Evolutionary conservation across 2,329 filamentous ascomycete species (phyloP).

Genomic region (Epichloe festucae): DNA sequence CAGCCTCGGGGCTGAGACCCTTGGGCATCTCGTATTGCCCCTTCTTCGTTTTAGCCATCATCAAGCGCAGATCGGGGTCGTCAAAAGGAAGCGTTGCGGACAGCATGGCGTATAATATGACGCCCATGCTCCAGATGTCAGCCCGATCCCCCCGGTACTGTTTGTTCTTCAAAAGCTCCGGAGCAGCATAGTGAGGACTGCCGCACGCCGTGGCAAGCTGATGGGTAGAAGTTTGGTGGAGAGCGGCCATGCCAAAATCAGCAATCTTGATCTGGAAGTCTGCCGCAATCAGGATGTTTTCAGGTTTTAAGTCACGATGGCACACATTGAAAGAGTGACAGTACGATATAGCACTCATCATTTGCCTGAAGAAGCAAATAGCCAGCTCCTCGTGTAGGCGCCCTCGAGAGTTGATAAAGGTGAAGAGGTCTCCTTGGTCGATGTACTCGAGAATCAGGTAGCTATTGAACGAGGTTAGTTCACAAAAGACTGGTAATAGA

Average conservation of each 20-base stretch:
- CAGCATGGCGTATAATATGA: slow-evolving; percentile 80
- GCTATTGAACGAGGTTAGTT: slow-evolving; percentile 31
- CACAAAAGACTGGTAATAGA: not conserved
- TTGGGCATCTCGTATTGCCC: slow-evolving; percentile 49
- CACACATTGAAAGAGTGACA: slow-evolving; percentile 92
- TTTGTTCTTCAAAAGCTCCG: slow-evolving; percentile 68
- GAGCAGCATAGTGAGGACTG: slow-evolving; percentile 92
- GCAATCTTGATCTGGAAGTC: slow-evolving; percentile 78
- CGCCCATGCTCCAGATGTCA: slow-evolving; percentile 90
- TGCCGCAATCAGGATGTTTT: slow-evolving; percentile 81
- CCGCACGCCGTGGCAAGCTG: slow-evolving; percentile 83
- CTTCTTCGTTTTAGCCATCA: slow-evolving; percentile 48
- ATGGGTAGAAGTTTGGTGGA: slow-evolving; percentile 67
- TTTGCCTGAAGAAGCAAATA: slow-evolving; percentile 79
- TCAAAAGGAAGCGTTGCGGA: slow-evolving; percentile 78
- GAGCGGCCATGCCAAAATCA: slow-evolving; percentile 94
- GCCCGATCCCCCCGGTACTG: slow-evolving; percentile 75
- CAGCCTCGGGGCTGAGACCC: slow-evolving; percentile 53
- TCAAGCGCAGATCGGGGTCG: slow-evolving; percentile 45
- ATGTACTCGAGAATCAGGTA: slow-evolving; percentile 93
- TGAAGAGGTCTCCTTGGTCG: slow-evolving; percentile 66
- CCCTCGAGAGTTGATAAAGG: slow-evolving; percentile 65
- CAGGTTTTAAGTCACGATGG: slow-evolving; percentile 90
- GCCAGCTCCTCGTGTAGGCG: slow-evolving; percentile 68
- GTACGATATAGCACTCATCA: slow-evolving; percentile 83